Base-by-base conservation (phyloP, 2,329 filamentous ascomycete species). In the Arthrobotrys iridis region DNA sequence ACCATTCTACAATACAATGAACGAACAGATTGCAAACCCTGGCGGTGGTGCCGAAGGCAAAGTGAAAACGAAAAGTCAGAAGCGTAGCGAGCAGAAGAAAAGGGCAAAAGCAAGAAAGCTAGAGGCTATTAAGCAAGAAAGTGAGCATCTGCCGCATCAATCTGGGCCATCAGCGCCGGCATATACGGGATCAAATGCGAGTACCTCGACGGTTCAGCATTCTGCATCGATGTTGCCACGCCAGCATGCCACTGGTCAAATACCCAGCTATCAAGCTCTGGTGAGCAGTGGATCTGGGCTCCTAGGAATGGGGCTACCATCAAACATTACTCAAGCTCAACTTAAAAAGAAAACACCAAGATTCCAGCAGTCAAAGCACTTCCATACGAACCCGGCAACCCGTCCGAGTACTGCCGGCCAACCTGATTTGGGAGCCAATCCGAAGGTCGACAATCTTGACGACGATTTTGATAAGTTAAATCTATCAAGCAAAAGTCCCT, bases 1-100 rank as follows among this genome's bases (percentile, higher is more conserved):
- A 74, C 62, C 70, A 74, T 30, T 57, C 40, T 46, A 66, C 70
- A 18, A 52, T 74, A 66, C 70, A 62, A 67, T 74, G 62, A 67
- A 67, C 43, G 45, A 62, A 37, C 55, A 50, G 43, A 11, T 18
- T 2, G 37, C n/a, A n/a, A 24, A 48, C 18, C 45, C 20, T 8
- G 41, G 8, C 7, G 35, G 26, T 37, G 35, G 8, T 26, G 18
- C 18, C 33, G 15, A 33, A 26, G 41, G 13, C 15, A 15, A n/a
- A 11, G 4, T 6, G 11, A 52, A 30, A 43, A 20, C 5, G 1
- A 33, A 11, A 0, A n/a, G 15, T 3, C 43, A 63, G 40, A 48
- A 15, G 7, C 46, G 26, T 6, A 66, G 26, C 8, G 40, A 26
- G 48, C 57, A 22, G 35, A 63, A 10, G 20, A 37, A 33, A 35